These are phyloP conservation scores for Aegilops bicornis DNA, from an alignment of 176 grass and related monocot genomes.

Conservation along the genomic window DNA sequence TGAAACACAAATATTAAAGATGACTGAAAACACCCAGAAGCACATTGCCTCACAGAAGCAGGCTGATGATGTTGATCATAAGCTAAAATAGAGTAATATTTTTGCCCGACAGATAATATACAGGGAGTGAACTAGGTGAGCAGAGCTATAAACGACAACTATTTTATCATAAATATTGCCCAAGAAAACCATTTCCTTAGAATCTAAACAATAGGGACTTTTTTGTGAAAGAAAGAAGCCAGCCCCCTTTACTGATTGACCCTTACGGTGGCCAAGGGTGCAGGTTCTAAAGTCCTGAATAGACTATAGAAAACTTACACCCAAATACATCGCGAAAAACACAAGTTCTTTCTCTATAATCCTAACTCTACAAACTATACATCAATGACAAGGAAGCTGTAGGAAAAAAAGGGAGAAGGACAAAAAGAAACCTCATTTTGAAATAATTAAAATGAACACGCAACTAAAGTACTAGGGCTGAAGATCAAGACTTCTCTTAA, in stretches of 20 bases:
- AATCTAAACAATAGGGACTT: slow-evolving; percentile 6
- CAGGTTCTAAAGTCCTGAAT: background rate
- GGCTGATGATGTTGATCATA: background rate
- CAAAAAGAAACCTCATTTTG: background rate
- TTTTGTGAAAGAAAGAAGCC: background rate
- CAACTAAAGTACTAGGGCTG: background rate
- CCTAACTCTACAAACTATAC: background rate
- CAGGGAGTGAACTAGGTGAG: background rate
- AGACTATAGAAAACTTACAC: slow-evolving; percentile 1
- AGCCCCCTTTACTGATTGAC: background rate
- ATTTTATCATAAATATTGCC: background rate
- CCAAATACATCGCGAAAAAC: background rate
- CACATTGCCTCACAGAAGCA: background rate
- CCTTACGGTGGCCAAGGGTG: background rate
- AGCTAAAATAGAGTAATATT: background rate
- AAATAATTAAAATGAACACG: background rate
- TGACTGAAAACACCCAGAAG: background rate
- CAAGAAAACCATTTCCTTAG: background rate
- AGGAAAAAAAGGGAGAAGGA: background rate
- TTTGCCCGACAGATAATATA: background rate
- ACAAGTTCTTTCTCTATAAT: background rate
- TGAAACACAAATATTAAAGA: background rate
- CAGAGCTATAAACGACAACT: background rate
- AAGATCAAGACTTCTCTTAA: slow-evolving; percentile 18
- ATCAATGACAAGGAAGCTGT: background rate